phyloP scores from a whole-genome alignment of 2,329 filamentous ascomycete species.

The Penicillium oxalicum region DNA sequence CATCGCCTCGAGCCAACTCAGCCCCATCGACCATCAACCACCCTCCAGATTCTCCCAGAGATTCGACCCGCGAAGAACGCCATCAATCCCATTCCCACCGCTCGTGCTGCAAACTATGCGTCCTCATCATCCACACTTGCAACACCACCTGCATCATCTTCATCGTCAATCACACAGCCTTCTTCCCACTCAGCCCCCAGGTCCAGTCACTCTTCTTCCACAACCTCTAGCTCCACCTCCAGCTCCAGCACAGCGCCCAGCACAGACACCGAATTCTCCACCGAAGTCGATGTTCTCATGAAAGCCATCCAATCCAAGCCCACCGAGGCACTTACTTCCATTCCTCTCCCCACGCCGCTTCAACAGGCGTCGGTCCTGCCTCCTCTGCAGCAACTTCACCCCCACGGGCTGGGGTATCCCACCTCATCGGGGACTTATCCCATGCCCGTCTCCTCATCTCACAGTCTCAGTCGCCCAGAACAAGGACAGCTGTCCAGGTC shows the following conservation, averaged over 20 bases:
- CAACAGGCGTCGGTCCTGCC: constrained; percentile 27
- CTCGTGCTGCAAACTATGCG: background rate
- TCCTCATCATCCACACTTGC: background rate
- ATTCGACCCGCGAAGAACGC: constrained; percentile 36
- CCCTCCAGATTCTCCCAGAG: constrained; percentile 32
- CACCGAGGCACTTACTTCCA: constrained; percentile 6
- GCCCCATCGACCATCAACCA: background rate
- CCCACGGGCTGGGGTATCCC: constrained; percentile 14
- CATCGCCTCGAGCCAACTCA: background rate
- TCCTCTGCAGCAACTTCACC: constrained; percentile 31
- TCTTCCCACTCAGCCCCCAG: background rate
- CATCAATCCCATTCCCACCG: constrained; percentile 24
- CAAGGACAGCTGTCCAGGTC: constrained; percentile 32
- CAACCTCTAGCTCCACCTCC: no score
- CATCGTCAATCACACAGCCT: background rate
- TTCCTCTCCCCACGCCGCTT: constrained; percentile 13
- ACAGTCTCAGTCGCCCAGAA: constrained; percentile 19
- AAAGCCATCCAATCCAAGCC: constrained; percentile 72
- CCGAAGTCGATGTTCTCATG: constrained; percentile 82
- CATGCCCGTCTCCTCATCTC: constrained; percentile 18
- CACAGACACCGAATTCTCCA: constrained; percentile 61
- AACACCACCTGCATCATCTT: background rate
- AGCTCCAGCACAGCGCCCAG: constrained; percentile 13
- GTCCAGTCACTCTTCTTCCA: background rate
- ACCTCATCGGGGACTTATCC: constrained; percentile 17